Base-by-base conservation (phyloP, 2,329 filamentous ascomycete genomes). In the Diplocarpon mali region DNA sequence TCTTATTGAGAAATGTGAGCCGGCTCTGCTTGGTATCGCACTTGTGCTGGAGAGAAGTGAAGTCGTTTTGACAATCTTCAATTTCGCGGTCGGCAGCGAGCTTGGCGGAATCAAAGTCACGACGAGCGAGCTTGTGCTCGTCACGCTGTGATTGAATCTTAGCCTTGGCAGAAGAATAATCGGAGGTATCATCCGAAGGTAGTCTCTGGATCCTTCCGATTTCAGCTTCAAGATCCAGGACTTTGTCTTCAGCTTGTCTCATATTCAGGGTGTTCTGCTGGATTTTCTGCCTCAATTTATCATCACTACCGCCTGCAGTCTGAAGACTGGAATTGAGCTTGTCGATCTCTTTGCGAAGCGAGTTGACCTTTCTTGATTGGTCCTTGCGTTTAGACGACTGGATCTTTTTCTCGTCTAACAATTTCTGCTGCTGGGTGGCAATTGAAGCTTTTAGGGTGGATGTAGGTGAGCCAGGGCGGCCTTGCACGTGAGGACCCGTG, bases 361-460 rank as follows among this genome's bases (percentile, higher is more conserved):
- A 67, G 53, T 81, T 80, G 50, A 82, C 69, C 52, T 78, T 77
- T 40, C 75, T 73, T 60, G 85, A 83, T 65, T 85, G 84, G 47
- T 89, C 84, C 62, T 84, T 85, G 50, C 83, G 80, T 49, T 75
- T 71, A 30, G 76, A 73, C 66, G 85, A 86, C 54, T 85, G 73
- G 42, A 76, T 75, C 47, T 75, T 71, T 55, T 78, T 80, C 57
- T 83, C 78, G 49, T 88, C 83, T 17, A 74, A 69, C 28, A 88
- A 69, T 61, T 82, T 85, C 46, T 73, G 70, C 58, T 88, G 82
- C 39, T 81, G 77, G 10, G 80, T 76, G 38, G 76, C 76, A 54
- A 89, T 86, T 2, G 84, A 87, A 27, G 83, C 84, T 61, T 78
- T 80, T 32, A 90, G 70, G 2, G 84, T 89, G 9, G 83, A 85